Evolutionary conservation across 768 basidiomycete genomes (phyloP).

Genomic region (Leccinum longicurvipes): DNA sequence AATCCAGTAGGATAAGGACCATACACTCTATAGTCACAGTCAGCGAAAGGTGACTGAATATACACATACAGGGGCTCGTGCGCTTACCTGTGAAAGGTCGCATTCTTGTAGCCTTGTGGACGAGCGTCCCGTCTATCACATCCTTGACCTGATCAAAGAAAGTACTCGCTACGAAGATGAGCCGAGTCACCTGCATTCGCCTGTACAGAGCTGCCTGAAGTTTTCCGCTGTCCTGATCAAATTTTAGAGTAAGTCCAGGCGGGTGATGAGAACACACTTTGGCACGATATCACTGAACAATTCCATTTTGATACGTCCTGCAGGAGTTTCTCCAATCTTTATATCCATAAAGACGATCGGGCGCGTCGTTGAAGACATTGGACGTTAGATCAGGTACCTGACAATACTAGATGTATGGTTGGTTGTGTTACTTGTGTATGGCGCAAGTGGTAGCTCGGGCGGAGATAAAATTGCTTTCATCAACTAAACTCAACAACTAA

Average conservation of each 20-base stretch:
- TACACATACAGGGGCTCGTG: background rate
- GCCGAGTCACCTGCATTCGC: conserved; percentile 77
- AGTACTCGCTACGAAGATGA: background rate
- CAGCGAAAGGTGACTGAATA: conserved; percentile 5
- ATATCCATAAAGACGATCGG: conserved; percentile 98
- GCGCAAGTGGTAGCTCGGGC: too few relatives aligned
- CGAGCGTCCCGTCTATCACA: conserved; percentile 51
- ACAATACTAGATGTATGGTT: background rate
- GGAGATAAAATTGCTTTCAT: background rate
- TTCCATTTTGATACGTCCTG: conserved; percentile 96
- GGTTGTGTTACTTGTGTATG: too few relatives aligned
- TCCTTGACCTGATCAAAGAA: conserved; percentile 16
- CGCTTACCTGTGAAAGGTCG: conserved; percentile 86
- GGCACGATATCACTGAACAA: conserved; percentile 94
- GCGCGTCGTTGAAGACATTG: conserved; percentile 52
- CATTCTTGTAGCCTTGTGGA: conserved; percentile 88
- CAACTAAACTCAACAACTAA: background rate
- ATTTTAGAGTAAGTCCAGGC: conserved; percentile 2
- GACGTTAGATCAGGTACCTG: background rate
- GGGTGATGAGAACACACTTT: conserved; percentile 52
- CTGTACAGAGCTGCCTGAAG: conserved; percentile 95
- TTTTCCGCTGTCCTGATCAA: conserved; percentile 87
- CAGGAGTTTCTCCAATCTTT: conserved; percentile 93
- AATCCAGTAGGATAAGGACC: conserved; percentile 16
- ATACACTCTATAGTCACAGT: conserved; percentile 60